Evolutionary conservation across 305 asterid species (phyloP), one percentile per base, ranked within the genome.

Genomic region (Solanum hybrid): DNA sequence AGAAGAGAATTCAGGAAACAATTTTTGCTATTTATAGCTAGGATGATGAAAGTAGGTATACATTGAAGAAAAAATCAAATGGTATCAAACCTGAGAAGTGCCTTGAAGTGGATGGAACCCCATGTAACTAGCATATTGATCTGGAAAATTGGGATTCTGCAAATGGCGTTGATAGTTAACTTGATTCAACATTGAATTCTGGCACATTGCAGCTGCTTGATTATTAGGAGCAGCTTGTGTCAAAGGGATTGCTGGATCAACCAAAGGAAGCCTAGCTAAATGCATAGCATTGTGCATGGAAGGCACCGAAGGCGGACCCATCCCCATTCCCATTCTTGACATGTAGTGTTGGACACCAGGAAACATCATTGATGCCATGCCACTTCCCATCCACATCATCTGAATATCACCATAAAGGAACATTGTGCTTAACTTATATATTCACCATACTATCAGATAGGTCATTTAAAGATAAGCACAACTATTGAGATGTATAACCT

Each of bases 381-480:
- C 97, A 90, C 96, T 92, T 86, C 98, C 96, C 96, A 96, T 95
- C 98, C 98, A 96, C 96, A 96, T 91, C 95, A 95, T 92, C 98
- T 96, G 90, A 32, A 75, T 32, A 89, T 38, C 70, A 26, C 29
- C 82, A 41, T 86, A 89, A 17, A 37, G 31, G 32, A 73, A 9
- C 17, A 89, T 61, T 75, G 29, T 27, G 8, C 33, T 61, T 15
- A 39, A 27, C 86, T 80, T 80, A 37, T 80, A 37, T 80, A 80
- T 80, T 24, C 86, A 13, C 31, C 3, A 24, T 8, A 4, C 87
- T 39, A 41, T 82, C 70, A 81, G 57, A 41, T 41, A 41, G 68
- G 34, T 37, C 86, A 80, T 80, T 57, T 81, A 81, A 81, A 38
- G 13, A 38, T 81, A 24, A 81, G 68, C 41, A 80, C 65, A 79